Evolutionary conservation across 2,329 filamentous ascomycete genomes (phyloP).

Genomic region (Ophiostoma australiae): DNA sequence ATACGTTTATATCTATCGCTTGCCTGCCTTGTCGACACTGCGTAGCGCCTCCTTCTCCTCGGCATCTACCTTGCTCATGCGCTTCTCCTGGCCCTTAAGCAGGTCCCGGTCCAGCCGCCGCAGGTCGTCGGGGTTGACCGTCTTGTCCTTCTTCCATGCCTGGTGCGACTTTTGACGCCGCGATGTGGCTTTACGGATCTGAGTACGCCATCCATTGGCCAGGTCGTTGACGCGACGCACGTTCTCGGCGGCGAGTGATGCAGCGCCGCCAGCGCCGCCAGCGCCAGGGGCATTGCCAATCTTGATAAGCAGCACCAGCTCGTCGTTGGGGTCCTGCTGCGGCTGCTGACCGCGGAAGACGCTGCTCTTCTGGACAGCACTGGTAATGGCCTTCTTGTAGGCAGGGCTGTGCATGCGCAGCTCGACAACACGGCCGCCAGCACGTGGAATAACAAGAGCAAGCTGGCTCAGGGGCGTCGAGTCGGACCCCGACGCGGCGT

Average conservation of each 20-base stretch:
- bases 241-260: conserved; percentile 34
- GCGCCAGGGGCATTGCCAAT: conserved; percentile 40
- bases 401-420: conserved; percentile 29
- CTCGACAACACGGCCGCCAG: conserved; percentile 29
- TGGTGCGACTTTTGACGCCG: conserved; percentile 46
- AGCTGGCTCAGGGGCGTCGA: conserved; percentile 26
- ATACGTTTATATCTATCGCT: background rate
- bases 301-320: conserved; percentile 53
- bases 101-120: conserved; percentile 43
- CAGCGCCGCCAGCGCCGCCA: conserved; percentile 8
- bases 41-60: conserved; percentile 47
- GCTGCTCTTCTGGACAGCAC: conserved; percentile 27
- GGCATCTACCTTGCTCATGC: conserved; percentile 47
- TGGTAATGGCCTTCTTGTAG: conserved; percentile 28
- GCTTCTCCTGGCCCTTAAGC: conserved; percentile 50
- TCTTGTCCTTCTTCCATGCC: conserved; percentile 44
- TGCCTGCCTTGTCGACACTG: conserved; percentile 34
- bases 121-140: conserved; percentile 43
- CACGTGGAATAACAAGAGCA: conserved; percentile 28
- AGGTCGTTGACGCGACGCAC: conserved; percentile 42
- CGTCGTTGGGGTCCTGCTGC: conserved; percentile 53
- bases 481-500: background rate
- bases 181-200: conserved; percentile 38
- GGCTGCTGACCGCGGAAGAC: conserved; percentile 31
- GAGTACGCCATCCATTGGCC: conserved; percentile 48